These are phyloP conservation scores for Trichomonas gallinae DNA, from an alignment of 208 protist species.

Conservation along the genomic window DNA sequence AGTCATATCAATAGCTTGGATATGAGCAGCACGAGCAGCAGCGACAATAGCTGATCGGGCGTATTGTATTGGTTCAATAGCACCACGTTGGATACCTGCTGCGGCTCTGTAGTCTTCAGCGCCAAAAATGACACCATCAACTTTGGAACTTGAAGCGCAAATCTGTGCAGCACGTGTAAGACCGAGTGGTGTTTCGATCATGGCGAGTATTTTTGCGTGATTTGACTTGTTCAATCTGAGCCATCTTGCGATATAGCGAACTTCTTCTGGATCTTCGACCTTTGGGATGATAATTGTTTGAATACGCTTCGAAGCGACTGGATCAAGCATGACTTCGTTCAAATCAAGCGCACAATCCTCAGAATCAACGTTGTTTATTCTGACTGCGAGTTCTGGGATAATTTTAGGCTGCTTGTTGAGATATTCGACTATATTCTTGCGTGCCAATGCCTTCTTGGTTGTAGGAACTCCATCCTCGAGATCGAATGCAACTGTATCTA, in stretches of 20 bases:
- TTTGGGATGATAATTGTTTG: background rate
- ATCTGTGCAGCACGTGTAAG: background rate
- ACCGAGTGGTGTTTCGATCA: background rate
- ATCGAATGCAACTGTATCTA: slow-evolving; percentile 5
- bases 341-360: background rate
- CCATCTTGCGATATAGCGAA: background rate
- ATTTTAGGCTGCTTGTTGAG: background rate
- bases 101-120: background rate
- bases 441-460: background rate
- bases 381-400: background rate
- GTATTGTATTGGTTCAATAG: background rate
- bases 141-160: background rate
- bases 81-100: background rate
- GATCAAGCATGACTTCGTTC: background rate
- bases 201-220: background rate
- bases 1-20: slow-evolving; percentile 13
- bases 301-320: background rate
- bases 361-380: background rate
- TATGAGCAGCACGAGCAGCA: background rate
- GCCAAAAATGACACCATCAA: slow-evolving; percentile 10
- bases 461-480: background rate
- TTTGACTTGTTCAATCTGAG: background rate
- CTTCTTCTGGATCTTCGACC: background rate
- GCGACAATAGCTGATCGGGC: background rate
- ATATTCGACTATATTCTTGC: background rate